These are phyloP conservation scores for Alternaria incomplexa DNA, from an alignment of 2,329 filamentous ascomycete species.

Conservation along the genomic window DNA sequence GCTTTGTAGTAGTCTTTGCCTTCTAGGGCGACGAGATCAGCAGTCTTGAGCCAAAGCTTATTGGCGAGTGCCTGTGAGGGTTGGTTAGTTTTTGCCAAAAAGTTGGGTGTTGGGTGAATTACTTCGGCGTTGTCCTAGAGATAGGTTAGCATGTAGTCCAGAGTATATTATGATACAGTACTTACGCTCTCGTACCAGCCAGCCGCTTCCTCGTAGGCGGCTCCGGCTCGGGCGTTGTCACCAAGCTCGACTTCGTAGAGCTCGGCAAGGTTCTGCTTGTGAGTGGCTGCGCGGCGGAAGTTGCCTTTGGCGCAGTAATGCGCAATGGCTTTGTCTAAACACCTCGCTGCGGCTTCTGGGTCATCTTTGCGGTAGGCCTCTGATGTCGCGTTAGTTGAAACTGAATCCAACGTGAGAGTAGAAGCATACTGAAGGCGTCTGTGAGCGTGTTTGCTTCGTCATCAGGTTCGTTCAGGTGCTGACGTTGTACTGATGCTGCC, in stretches of 20 bases:
- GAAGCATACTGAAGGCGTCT: constrained; percentile 76
- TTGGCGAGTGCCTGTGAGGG: constrained; percentile 72
- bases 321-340: constrained; percentile 77
- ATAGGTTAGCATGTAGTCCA: constrained; percentile 20
- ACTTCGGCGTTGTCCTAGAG: constrained; percentile 47
- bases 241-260: constrained; percentile 82
- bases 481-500: constrained; percentile 79
- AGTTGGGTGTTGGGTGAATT: constrained; percentile 7
- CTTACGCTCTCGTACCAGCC: constrained; percentile 75
- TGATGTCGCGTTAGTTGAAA: constrained; percentile 22
- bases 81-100: constrained; percentile 33
- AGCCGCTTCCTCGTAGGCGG: constrained; percentile 84
- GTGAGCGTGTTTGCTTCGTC: constrained; percentile 87
- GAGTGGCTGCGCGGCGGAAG: constrained; percentile 85
- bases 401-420: rapidly evolving
- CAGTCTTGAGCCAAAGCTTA: constrained; percentile 91
- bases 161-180: constrained; percentile 1
- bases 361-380: constrained; percentile 86
- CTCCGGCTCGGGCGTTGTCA: constrained; percentile 78
- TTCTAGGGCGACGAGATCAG: constrained; percentile 82
- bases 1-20: constrained; percentile 70
- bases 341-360: constrained; percentile 81
- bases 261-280: constrained; percentile 88
- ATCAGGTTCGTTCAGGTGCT: constrained; percentile 86
- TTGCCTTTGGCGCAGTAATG: constrained; percentile 91